Base-by-base conservation (phyloP, 257 asterid species). In the Verbascum thapsus region DNA sequence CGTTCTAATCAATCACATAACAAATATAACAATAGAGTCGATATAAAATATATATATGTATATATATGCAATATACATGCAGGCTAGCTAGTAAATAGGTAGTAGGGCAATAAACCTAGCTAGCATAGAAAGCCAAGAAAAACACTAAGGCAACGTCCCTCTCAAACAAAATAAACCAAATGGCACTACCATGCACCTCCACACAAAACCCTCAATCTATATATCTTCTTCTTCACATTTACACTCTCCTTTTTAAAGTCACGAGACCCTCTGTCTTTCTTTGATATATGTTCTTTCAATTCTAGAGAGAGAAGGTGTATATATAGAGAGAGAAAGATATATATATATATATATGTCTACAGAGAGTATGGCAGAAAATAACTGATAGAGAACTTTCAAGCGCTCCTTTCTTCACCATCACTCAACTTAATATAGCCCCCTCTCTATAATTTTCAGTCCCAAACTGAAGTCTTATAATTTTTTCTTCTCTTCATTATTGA, bases 371-470 rank as follows among this genome's bases (percentile, higher is more conserved):
- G 83, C 95, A 83, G 95, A 72, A 68, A 13, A 71, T n/a, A 80
- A 81, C 87, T 83, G 85, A 80, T 72, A 85, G 85, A 84, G 74
- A 81, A 77, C 85, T 75, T 82, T 82, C 81, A 82, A 80, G 67
- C 66, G 68, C 63, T 71, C 74, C 79, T 82, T 80, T 76, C 85
- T 84, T 84, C 91, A 81, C 67, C 88, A 77, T 77, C 91, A 87
- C 95, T 84, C 87, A 72, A 76, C 82, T 64, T 20, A 61, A n/a
- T n/a, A n/a, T n/a, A n/a, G n/a, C n/a, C n/a, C 78, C 67, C 73
- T 68, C 60, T n/a, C 74, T 57, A 58, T 52, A 44, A 7, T 40
- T 65, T 64, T 78, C 91, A 83, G 86, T 81, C 67, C 70, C 86
- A 67, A 85, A 85, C 95, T 84, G 59, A 79, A 75, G 88, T 80